Evolutionary conservation across 2,329 filamentous ascomycete genomes (phyloP), one percentile per base, ranked within the genome.

Genomic region (Didymella segeticola): DNA sequence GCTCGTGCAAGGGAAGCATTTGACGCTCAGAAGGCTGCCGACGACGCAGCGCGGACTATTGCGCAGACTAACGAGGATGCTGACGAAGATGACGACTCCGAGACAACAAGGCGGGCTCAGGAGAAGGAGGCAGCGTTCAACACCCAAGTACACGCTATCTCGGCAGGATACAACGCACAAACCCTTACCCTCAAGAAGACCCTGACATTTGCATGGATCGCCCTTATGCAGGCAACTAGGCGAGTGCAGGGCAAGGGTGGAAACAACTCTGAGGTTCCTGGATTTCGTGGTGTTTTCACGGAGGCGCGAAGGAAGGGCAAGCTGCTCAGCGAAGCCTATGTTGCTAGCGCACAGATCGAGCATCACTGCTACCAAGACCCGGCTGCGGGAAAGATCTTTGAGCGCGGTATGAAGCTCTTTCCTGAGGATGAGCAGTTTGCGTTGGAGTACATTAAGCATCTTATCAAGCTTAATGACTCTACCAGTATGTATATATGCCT

Each of bases 341-440:
- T 97, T 47, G 92, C 92, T 1, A 91, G 91, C 63, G 95, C 96
- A 14, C 82, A 96, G 54, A 90, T 99, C 69, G 95, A 99, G 74
- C 93, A 95, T 71, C 88, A 96, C 64, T 96, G 96, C 63, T 99
- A 99, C 76, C 95, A 96, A 69, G 95, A 98, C 67, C 85, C 88
- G 0, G 91, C 95, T 0, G 93, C 93, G 1, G 90, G 89, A 36
- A 97, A 95, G 77, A 98, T 99, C 56, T 96, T 98, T 63, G 95
- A 99, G 72, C 89, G 93, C 38, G 95, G 95, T 17, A 87, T 93
- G 60, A 95, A 91, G 69, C 81, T 99, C 11, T 99, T 98, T 70
- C 93, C 93, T 0, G 91, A 96, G 42, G 93, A 98, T 67, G 93
- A 96, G 72, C 83, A 87, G 53, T 98, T 98, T 76, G 91, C 96